Percentiles rank a stretch among this genome's conserved stretches.
Evolutionary conservation across 208 protist genomes (phyloP).

Genomic region (Borovskyia barvae): DNA sequence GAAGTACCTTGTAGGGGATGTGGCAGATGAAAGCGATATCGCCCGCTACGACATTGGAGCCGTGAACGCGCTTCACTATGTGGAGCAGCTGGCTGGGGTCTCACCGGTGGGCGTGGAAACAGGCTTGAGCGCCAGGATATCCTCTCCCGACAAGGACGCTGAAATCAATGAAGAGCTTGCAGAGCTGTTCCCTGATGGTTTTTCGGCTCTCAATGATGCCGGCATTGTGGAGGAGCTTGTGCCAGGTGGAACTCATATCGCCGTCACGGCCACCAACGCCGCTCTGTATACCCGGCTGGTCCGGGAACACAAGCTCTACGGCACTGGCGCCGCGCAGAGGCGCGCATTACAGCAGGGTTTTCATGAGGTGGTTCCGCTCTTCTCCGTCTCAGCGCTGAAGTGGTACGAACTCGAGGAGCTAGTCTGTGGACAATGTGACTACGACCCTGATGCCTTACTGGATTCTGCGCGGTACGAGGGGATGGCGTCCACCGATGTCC

Average conservation of each 20-base stretch:
- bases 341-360: conserved; percentile 85
- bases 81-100: conserved; percentile 22
- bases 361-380: conserved; percentile 78
- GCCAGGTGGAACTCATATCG: conserved; percentile 45
- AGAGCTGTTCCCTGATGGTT: conserved; percentile 62
- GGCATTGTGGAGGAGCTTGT: conserved; percentile 57
- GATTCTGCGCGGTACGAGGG: conserved; percentile 81
- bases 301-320: conserved; percentile 51
- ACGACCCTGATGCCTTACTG: conserved; percentile 87
- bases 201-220: conserved; percentile 54
- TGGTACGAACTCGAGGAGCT: conserved; percentile 91
- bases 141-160: conserved; percentile 4
- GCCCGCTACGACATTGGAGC: conserved; percentile 50
- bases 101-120: background rate
- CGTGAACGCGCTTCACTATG: conserved; percentile 61
- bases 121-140: background rate
- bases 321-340: conserved; percentile 39
- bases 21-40: conserved; percentile 48
- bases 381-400: conserved; percentile 64
- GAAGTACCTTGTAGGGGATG: conserved; percentile 87
- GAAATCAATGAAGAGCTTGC: conserved; percentile 38
- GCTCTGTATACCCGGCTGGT: conserved; percentile 62
- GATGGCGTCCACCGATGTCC: conserved; percentile 40
- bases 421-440: conserved; percentile 89
- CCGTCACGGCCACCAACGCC: conserved; percentile 58